A percentile compares a stretch with the other conserved stretches of the same genome.
These are phyloP conservation scores for Podila horticola DNA, from an alignment of 192 early-diverging fungal genomes.

Conservation along the genomic window DNA sequence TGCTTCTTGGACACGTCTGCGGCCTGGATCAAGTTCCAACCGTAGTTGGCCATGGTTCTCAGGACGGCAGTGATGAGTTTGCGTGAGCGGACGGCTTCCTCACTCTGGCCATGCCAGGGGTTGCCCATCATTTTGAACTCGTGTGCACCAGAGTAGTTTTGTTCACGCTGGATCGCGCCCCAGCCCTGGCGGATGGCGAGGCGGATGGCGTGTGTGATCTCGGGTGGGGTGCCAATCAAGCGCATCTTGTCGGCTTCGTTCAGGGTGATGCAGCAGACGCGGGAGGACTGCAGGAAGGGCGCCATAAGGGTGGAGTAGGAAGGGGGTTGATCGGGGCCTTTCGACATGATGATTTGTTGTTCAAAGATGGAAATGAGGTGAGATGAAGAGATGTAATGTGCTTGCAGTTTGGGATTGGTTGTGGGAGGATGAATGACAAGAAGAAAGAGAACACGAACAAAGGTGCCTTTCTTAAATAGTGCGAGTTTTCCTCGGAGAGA, in stretches of 20 bases:
- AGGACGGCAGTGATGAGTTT: conserved; percentile 12
- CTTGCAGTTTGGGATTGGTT: neutral
- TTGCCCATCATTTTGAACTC: conserved; percentile 34
- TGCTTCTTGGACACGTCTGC: conserved; percentile 36
- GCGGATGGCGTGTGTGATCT: conserved; percentile 6
- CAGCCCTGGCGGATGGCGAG: conserved; percentile 9
- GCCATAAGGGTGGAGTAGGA: neutral
- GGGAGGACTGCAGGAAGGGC: neutral
- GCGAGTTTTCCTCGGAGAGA: too few relatives aligned
- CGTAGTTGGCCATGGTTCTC: conserved; percentile 19
- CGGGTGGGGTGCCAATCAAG: conserved; percentile 17
- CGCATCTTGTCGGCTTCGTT: conserved; percentile 34
- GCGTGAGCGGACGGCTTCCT: conserved; percentile 14
- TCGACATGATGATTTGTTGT: neutral
- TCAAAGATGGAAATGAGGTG: neutral
- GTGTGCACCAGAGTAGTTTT: conserved; percentile 2
- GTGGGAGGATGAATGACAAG: neutral
- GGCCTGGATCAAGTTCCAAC: conserved; percentile 42
- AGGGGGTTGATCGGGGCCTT: neutral
- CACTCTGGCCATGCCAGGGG: conserved; percentile 23
- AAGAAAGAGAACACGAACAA: too few relatives aligned
- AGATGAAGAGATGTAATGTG: neutral
- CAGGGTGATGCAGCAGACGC: conserved; percentile 28
- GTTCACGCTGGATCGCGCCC: conserved; percentile 28
- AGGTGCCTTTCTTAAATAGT: too few relatives aligned